phyloP scores from a whole-genome alignment of 495 filamentous ascomycete species.

The Parmelia sp. region DNA sequence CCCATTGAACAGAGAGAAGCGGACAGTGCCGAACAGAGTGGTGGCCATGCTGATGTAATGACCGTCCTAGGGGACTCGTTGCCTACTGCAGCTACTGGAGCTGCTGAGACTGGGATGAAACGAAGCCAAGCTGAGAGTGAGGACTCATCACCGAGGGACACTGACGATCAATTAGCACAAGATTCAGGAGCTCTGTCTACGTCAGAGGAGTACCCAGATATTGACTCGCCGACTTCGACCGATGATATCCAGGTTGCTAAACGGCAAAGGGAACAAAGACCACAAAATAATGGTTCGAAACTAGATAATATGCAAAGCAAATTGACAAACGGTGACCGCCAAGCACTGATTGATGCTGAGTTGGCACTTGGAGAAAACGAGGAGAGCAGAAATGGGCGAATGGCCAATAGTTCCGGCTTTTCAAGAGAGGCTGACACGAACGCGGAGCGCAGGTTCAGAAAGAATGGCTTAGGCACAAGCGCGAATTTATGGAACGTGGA shows the following conservation, averaged over 20 bases:
- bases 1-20: neutral
- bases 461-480: neutral
- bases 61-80: neutral
- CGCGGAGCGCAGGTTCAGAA: neutral
- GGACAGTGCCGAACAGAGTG: neutral
- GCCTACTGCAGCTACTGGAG: neutral
- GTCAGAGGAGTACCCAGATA: neutral
- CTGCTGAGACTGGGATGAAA: neutral
- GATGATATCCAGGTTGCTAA: neutral
- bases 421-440: conserved; percentile 6
- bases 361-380: neutral
- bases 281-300: neutral
- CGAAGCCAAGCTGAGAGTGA: neutral
- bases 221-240: neutral
- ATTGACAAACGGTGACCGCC: conserved; percentile 12
- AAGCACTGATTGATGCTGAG: conserved; percentile 14
- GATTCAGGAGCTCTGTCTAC: conserved; percentile 4
- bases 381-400: neutral
- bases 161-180: conserved; percentile 1
- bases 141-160: neutral
- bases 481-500: conserved; percentile 42
- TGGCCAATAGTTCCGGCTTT: neutral
- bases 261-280: no score
- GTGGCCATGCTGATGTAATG: neutral
- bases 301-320: conserved; percentile 3